Evolutionary conservation across 1,139 yeast genomes (phyloP), one percentile per base, ranked within the genome.

Genomic region (Meyerozyma sp.): DNA sequence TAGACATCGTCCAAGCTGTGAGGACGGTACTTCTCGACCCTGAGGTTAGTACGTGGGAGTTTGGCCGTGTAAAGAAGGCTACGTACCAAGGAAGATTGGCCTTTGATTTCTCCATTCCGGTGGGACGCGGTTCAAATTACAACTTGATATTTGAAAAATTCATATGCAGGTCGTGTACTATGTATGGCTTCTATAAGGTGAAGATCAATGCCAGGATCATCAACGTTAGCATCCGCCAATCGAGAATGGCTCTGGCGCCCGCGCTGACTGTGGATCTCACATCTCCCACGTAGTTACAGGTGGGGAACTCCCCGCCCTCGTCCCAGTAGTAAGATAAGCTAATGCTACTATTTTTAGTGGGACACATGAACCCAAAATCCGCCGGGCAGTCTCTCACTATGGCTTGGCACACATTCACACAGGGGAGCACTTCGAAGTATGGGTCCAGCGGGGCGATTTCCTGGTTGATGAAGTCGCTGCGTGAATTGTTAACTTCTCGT

Each of bases 21-120:
- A 0, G 99, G 99, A 52, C 99, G 82, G 62, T 93, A 94, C 63
- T 94, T 94, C 63, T 94, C 99, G 42, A 94, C 95, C 98, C 90
- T 71, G 43, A 21, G 43, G 46, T 46, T 46, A 49, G 30, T 16
- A 3, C 14, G 13, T 18, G 11, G 5, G 8, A 18, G 20, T 21
- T 8, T 11, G 8, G 4, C 3, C 8, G 9, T 14, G 11, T 8
- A 5, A 3, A 5, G 23, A 3, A 4, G 5, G 5, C 13, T 23
- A 39, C 41, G 5, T 39, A 39, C 41, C 41, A 39, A n/a, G 41
- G 42, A 21, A 35, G 30, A 14, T 29, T 32, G n/a, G 36, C 32
- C 9, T 34, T 16, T 8, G 39, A 18, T 14, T 27, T 26, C 37
- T 34, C 37, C 37, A 34, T 34, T n/a, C 8, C 5, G 8, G 8